Percentiles rank a stretch among this genome's conserved stretches.
phyloP scores from a whole-genome alignment of 2,329 filamentous ascomycete species.

The Coniella vitis region DNA sequence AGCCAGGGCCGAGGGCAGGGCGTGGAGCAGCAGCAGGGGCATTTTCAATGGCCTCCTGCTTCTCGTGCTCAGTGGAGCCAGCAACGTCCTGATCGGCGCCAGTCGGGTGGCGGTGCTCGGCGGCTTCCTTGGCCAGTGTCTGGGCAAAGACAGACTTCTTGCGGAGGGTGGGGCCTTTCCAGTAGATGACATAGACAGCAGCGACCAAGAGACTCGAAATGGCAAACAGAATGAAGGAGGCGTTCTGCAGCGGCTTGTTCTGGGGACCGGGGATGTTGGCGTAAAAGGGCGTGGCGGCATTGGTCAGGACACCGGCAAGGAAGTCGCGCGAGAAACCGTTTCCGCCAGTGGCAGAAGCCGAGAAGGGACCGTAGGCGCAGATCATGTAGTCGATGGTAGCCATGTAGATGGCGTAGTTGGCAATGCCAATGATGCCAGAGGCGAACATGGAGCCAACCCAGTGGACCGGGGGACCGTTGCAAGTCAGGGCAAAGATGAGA shows the following conservation, averaged over 20 bases:
- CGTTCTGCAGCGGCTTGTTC: slow-evolving; percentile 29
- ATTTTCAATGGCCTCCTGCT: not conserved
- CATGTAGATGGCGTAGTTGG: slow-evolving; percentile 64
- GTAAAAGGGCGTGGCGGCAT: slow-evolving; percentile 61
- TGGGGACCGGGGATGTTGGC: slow-evolving; percentile 46
- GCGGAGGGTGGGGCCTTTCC: slow-evolving; percentile 53
- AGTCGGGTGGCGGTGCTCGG: not conserved
- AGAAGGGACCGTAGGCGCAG: slow-evolving; percentile 65
- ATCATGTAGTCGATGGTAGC: slow-evolving; percentile 74
- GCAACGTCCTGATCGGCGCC: not conserved
- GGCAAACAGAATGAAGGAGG: slow-evolving; percentile 56
- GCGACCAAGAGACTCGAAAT: slow-evolving; percentile 55
- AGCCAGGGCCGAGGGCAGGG: slow-evolving; percentile 10
- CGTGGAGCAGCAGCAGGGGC: slow-evolving; percentile 1
- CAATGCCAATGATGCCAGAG: slow-evolving; percentile 59
- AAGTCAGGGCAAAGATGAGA: slow-evolving; percentile 64
- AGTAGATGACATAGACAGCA: slow-evolving; percentile 62
- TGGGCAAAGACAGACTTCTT: slow-evolving; percentile 59
- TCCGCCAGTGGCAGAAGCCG: slow-evolving; percentile 67
- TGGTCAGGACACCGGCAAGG: slow-evolving; percentile 63
- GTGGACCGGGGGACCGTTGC: slow-evolving; percentile 53
- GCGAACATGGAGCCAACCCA: slow-evolving; percentile 66
- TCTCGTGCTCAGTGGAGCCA: not conserved
- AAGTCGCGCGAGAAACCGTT: slow-evolving; percentile 71
- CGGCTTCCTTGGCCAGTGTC: slow-evolving; percentile 39